These are phyloP conservation scores for Boletus fagicola DNA, from an alignment of 768 basidiomycete species.

Conservation along the genomic window DNA sequence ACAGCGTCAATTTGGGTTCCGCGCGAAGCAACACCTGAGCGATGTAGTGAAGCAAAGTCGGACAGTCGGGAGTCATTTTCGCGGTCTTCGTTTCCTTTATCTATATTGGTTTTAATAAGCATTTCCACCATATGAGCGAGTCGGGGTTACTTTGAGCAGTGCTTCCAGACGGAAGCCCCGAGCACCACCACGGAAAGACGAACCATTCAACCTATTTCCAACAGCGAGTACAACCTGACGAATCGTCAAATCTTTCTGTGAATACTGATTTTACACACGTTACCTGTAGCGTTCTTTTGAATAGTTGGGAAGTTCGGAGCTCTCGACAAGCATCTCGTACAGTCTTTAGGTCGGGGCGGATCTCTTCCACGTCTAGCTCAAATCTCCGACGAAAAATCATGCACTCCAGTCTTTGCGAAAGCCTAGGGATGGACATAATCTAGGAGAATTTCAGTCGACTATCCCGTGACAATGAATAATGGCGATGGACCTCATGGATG, in stretches of 20 bases:
- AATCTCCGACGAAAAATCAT: slow-evolving; percentile 84
- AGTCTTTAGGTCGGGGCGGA: slow-evolving; percentile 76
- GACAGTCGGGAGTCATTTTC: slow-evolving; percentile 64
- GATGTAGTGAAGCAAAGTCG: slow-evolving; percentile 90
- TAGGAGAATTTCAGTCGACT: slow-evolving; percentile 30
- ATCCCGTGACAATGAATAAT: background rate
- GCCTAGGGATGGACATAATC: slow-evolving; percentile 77
- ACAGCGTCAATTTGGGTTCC: slow-evolving; percentile 63
- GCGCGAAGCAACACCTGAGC: slow-evolving; percentile 67
- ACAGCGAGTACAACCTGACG: slow-evolving; percentile 65
- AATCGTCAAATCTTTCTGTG: background rate
- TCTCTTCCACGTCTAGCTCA: slow-evolving; percentile 80
- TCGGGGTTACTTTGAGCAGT: slow-evolving; percentile 64
- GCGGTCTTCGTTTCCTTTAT: slow-evolving; percentile 81
- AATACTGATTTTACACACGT: background rate
- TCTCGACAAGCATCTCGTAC: slow-evolving; percentile 70
- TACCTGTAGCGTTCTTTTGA: slow-evolving; percentile 72
- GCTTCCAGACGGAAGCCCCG: slow-evolving; percentile 82
- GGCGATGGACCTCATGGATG: slow-evolving; percentile 61
- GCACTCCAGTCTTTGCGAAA: slow-evolving; percentile 69
- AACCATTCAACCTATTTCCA: slow-evolving; percentile 81
- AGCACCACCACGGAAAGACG: slow-evolving; percentile 81
- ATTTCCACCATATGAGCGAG: background rate
- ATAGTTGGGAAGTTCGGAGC: slow-evolving; percentile 57
- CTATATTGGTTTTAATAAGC: slow-evolving; percentile 38